Evolutionary conservation across 2,329 filamentous ascomycete genomes (phyloP).

Genomic region (Cordyceps farinosa): DNA sequence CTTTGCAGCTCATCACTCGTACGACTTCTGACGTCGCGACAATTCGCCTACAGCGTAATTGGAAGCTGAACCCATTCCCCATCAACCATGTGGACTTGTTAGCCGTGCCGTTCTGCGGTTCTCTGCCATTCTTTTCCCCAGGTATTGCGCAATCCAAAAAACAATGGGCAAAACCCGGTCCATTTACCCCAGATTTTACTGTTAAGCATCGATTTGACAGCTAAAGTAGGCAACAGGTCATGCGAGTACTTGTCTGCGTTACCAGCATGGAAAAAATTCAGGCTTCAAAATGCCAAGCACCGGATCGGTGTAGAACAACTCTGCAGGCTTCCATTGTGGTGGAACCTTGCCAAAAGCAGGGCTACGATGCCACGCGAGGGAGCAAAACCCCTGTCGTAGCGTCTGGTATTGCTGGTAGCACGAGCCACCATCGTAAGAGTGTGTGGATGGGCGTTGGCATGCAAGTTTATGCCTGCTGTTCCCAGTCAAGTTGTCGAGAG

Average conservation of each 20-base stretch:
- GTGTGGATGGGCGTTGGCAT: not conserved
- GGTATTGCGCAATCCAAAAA: not conserved
- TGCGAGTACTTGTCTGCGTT: not conserved
- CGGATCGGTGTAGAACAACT: too few species aligned
- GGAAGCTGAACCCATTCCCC: not conserved
- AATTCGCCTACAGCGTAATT: not conserved
- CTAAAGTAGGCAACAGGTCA: too few species aligned
- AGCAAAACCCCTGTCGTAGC: not conserved
- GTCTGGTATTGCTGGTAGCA: too few species aligned
- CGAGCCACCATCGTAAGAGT: too few species aligned
- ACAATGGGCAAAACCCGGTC: not conserved
- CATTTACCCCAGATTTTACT: too few species aligned
- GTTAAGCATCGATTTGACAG: too few species aligned
- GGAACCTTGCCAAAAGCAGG: too few species aligned
- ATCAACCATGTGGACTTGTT: not conserved
- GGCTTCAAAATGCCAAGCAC: too few species aligned
- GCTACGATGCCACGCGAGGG: too few species aligned
- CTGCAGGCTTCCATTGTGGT: too few species aligned
- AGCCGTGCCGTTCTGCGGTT: not conserved
- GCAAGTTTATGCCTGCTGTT: not conserved
- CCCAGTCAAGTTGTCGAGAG: too few species aligned
- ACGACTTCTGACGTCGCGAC: not conserved
- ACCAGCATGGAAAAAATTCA: not conserved
- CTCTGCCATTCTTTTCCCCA: not conserved
- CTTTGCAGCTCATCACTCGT: too few species aligned